Evolutionary conservation across 306 rosid species (phyloP).

Genomic region (Trifolium dubium): DNA sequence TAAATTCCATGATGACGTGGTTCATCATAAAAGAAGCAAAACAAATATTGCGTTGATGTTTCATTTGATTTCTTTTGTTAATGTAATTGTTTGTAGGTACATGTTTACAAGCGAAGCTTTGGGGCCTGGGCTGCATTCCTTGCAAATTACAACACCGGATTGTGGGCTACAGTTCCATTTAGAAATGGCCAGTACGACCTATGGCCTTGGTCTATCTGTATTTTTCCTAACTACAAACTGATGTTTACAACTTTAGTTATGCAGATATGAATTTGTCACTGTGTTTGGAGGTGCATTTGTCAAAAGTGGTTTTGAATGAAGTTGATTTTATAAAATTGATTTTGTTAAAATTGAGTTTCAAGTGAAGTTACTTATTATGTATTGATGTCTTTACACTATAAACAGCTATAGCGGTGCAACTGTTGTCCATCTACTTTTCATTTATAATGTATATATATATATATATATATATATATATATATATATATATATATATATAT

Average conservation of each 20-base stretch:
- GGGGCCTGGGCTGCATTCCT: constrained; percentile 83
- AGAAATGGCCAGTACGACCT: constrained; percentile 59
- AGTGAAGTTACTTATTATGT: too few relatives aligned
- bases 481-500: too few relatives aligned
- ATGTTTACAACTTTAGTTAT: constrained; percentile 50
- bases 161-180: constrained; percentile 58
- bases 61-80: constrained; percentile 36
- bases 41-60: constrained; percentile 11
- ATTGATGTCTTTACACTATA: too few relatives aligned
- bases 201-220: constrained; percentile 89
- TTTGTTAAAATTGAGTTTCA: too few relatives aligned
- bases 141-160: constrained; percentile 64
- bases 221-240: constrained; percentile 86
- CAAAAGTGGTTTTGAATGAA: too few relatives aligned
- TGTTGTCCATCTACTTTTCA: too few relatives aligned
- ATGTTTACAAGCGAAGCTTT: constrained; percentile 60
- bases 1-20: constrained; percentile 33
- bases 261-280: too few relatives aligned
- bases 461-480: too few relatives aligned
- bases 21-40: constrained; percentile 27
- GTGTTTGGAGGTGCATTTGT: too few relatives aligned
- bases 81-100: constrained; percentile 52
- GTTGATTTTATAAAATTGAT: too few relatives aligned
- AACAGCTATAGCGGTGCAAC: too few relatives aligned
- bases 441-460: too few relatives aligned